Evolutionary conservation across 495 filamentous ascomycete genomes (phyloP), one percentile per base, ranked within the genome.

Genomic region (Tuber umbilicatum): DNA sequence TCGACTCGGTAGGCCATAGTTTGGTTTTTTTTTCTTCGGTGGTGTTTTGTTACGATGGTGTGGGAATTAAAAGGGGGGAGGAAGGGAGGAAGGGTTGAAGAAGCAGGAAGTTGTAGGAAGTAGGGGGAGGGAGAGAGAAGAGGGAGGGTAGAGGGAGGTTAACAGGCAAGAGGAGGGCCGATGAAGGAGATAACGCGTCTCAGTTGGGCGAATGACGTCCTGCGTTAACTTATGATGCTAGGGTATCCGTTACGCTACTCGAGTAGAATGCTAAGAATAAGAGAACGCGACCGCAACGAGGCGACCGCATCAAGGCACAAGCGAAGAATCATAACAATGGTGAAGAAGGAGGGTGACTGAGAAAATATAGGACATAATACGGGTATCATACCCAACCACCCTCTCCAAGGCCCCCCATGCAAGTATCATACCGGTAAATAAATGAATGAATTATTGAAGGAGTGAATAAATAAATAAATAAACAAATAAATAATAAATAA

Each of bases 1-100:
- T 81, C 79, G 78, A 70, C 27, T 23, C 41, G 38, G 35, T 40
- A 40, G 71, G 64, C 72, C 64, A 68, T 71, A 45, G 14, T 68
- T 55, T 71, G 41, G 42, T 14, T 27, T 17, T 75, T 55, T 55
- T 69, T 71, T 50, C 45, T 41, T 43, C 14, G 55, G 55, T 64
- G 55, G 76, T 75, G 70, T 69, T 69, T 47, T 71, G 69, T 42
- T 35, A n/a, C 12, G 74, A 35, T 5, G 27, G 70, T 64, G 74
- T 35, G 12, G 41, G 55, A 42, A n/a, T 16, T 19, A 38, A 35
- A 35, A 43, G 41, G 47, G 27, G 27, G 27, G 27, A 40, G 69
- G 42, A 67, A 47, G 60, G 50, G 27, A 41, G 41, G 42, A 19
- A 69, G 37, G 42, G 37, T 23, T 14, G 45, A 45, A 35, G 31